Evolutionary conservation across 139 green algal genomes (phyloP).

Genomic region (Chlorella sp.): DNA sequence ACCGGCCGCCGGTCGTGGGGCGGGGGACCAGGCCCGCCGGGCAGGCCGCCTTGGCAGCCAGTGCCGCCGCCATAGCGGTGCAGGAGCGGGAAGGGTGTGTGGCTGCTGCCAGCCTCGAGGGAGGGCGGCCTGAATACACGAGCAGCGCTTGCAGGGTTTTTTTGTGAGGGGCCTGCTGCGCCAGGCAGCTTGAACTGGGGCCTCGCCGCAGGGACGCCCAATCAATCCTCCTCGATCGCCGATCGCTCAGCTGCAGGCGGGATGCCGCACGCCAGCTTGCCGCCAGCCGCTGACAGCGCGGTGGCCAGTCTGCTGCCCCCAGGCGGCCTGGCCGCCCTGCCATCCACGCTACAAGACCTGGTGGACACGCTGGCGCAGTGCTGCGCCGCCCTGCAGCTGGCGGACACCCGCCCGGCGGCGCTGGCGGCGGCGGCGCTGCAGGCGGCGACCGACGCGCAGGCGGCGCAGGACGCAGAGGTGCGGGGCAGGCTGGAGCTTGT

Average conservation of each 20-base stretch:
- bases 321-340: not conserved
- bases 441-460: not conserved
- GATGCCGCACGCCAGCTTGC: not conserved
- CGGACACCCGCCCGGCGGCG: not conserved
- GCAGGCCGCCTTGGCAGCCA: not conserved
- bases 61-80: not conserved
- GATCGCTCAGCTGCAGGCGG: not conserved
- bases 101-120: not conserved
- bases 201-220: not conserved
- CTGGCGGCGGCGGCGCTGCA: not conserved
- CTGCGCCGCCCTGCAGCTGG: not conserved
- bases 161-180: not conserved
- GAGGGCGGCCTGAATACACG: not conserved
- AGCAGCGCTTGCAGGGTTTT: not conserved
- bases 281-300: not conserved
- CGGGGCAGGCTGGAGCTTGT: not conserved
- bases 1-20: not conserved
- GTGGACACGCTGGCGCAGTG: not conserved
- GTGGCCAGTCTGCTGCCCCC: not conserved
- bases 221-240: not conserved
- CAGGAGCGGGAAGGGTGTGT: not conserved
- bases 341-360: not conserved
- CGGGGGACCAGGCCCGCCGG: not conserved
- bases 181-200: not conserved
- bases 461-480: constrained; percentile 17